Conservation (phyloP, 179 eudicot genomes). For the Spinacia oleracea region DNA sequence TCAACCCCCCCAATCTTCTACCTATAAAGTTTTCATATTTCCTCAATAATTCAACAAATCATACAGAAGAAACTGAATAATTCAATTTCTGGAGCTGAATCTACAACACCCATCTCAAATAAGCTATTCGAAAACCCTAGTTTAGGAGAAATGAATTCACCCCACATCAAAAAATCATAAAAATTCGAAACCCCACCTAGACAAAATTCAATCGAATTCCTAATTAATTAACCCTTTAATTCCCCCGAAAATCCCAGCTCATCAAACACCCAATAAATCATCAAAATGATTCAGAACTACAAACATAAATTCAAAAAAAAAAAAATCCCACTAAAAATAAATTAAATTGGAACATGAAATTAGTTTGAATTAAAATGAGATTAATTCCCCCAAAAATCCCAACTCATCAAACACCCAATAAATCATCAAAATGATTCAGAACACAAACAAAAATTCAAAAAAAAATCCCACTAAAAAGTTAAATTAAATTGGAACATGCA, state of each 20-base stretch:
- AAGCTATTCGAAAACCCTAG: slow-evolving; percentile 18
- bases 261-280: slow-evolving; percentile 13
- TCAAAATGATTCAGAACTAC: background rate
- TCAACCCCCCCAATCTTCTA: background rate
- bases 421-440: background rate
- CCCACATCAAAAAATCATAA: background rate
- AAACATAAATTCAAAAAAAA: background rate
- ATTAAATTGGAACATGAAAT: background rate
- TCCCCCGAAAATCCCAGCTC: slow-evolving; percentile 1
- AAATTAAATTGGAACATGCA: background rate
- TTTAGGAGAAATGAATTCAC: background rate
- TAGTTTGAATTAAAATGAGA: background rate
- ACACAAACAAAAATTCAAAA: background rate
- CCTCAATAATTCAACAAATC: slow-evolving; percentile 4
- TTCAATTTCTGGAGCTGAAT: slow-evolving; percentile 8
- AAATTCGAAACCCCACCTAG: slow-evolving; percentile 22
- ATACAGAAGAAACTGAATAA: background rate
- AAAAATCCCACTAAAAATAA: background rate
- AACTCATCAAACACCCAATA: slow-evolving; percentile 15
- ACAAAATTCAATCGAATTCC: slow-evolving; percentile 21
- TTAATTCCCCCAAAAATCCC: background rate
- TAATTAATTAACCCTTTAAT: background rate
- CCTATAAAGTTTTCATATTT: slow-evolving; percentile 24
- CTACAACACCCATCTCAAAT: background rate
- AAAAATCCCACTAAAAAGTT: background rate